Evolutionary conservation across 352 stramenopile genomes (phyloP).

Genomic region (Globisporangium recalcitrans): DNA sequence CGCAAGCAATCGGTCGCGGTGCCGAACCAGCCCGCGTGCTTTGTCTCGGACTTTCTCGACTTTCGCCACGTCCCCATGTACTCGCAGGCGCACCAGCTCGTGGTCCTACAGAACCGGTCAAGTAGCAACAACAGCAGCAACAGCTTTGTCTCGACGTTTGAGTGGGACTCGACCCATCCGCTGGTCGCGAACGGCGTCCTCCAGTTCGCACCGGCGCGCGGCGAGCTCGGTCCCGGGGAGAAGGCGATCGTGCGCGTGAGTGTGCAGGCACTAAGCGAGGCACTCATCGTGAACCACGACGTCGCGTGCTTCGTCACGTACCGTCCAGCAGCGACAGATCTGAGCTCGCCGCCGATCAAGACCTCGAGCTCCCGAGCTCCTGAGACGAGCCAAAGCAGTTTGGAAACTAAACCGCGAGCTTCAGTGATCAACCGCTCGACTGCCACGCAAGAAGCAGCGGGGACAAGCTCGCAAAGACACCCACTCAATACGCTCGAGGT

Average conservation of each 20-base stretch:
- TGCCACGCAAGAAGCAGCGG: slow-evolving; percentile 48
- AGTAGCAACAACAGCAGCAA: not conserved
- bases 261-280: slow-evolving; percentile 32
- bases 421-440: slow-evolving; percentile 62
- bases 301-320: slow-evolving; percentile 51
- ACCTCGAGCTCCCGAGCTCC: not conserved
- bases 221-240: slow-evolving; percentile 42
- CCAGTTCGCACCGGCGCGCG: slow-evolving; percentile 41
- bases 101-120: slow-evolving; percentile 51
- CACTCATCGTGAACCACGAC: slow-evolving; percentile 63
- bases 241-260: slow-evolving; percentile 50
- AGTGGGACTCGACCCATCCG: slow-evolving; percentile 56
- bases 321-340: not conserved
- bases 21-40: slow-evolving; percentile 35
- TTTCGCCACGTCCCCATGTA: slow-evolving; percentile 61
- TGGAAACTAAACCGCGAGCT: slow-evolving; percentile 15
- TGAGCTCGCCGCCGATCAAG: not conserved
- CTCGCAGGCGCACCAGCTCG: slow-evolving; percentile 35
- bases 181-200: slow-evolving; percentile 46
- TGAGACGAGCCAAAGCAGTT: not conserved
- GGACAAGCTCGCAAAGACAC: slow-evolving; percentile 19
- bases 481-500: not conserved
- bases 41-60: slow-evolving; percentile 47
- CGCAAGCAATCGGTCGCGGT: slow-evolving; percentile 28
- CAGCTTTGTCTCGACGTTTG: slow-evolving; percentile 20